Conservation (phyloP, 495 filamentous ascomycete species). For the Neurospora sp. region DNA sequence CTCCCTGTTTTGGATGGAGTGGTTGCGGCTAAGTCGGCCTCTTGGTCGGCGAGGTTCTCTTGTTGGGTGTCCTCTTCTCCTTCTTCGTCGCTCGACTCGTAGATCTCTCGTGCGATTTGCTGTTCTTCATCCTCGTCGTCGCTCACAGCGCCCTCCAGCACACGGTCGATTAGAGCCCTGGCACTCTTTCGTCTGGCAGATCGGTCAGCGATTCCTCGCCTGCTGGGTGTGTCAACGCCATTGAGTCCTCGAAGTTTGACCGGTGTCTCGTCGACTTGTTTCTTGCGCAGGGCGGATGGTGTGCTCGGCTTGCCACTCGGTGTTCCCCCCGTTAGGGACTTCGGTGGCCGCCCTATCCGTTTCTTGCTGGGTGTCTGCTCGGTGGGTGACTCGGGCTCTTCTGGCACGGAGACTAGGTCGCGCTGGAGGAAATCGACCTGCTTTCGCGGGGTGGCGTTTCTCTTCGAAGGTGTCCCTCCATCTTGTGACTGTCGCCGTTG, state of each 20-base stretch:
- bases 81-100: slow-evolving; percentile 42
- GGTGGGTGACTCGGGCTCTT: not conserved
- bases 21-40: slow-evolving; percentile 2
- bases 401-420: not conserved
- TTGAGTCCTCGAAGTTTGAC: slow-evolving; percentile 20
- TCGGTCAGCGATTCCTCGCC: slow-evolving; percentile 59
- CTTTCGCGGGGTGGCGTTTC: not conserved
- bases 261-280: slow-evolving; percentile 26
- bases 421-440: not conserved
- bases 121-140: slow-evolving; percentile 68
- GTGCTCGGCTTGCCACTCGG: slow-evolving; percentile 15
- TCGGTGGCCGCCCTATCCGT: slow-evolving; percentile 18
- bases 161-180: slow-evolving; percentile 57
- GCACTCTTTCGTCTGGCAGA: slow-evolving; percentile 84
- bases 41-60: slow-evolving; percentile 24
- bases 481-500: not conserved
- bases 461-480: not conserved
- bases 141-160: slow-evolving; percentile 52
- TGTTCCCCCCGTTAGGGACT: slow-evolving; percentile 5
- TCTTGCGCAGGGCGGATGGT: slow-evolving; percentile 19
- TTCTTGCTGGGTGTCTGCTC: slow-evolving; percentile 13
- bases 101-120: slow-evolving; percentile 62
- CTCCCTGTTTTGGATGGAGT: slow-evolving; percentile 22
- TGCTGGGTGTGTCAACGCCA: slow-evolving; percentile 41
- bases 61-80: slow-evolving; percentile 27